Conservation (phyloP, 345 rosid species). For the Gossypium ekmanianum region DNA sequence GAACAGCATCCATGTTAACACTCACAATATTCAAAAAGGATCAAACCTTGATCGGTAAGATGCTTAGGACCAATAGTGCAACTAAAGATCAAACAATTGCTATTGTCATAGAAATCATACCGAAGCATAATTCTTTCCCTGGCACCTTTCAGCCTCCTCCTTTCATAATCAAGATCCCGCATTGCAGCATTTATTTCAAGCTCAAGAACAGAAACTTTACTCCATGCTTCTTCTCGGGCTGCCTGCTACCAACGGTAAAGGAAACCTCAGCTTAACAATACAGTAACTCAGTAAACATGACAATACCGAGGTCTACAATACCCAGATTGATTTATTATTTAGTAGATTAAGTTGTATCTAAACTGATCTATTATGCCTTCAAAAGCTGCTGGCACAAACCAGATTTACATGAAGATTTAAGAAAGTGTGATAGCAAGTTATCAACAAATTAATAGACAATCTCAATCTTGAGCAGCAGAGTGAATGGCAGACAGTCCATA, state of each 20-base stretch:
- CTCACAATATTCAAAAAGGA: neutral
- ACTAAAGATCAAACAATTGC: conserved; percentile 4
- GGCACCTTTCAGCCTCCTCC: conserved; percentile 85
- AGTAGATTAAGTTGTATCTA: neutral
- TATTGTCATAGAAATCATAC: conserved; percentile 36
- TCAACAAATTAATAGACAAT: neutral
- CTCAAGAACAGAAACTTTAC: conserved; percentile 81
- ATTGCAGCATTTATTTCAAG: conserved; percentile 73
- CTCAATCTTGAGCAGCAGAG: neutral
- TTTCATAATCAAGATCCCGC: conserved; percentile 88
- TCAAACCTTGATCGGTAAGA: neutral
- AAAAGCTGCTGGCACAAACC: neutral
- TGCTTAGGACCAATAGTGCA: neutral
- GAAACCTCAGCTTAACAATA: conserved; percentile 56
- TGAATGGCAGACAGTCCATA: neutral
- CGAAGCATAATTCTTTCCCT: conserved; percentile 98
- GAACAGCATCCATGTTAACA: neutral
- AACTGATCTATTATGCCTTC: neutral
- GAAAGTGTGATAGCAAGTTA: neutral
- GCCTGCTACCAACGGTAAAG: conserved; percentile 86
- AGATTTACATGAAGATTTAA: neutral
- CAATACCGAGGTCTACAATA: neutral
- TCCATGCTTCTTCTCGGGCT: conserved; percentile 97
- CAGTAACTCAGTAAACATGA: conserved; percentile 3
- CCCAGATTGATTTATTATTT: conserved; percentile 10